Conservation (phyloP, 2,329 filamentous ascomycete species). For the Immersiporthe knoxdaviesiana region DNA sequence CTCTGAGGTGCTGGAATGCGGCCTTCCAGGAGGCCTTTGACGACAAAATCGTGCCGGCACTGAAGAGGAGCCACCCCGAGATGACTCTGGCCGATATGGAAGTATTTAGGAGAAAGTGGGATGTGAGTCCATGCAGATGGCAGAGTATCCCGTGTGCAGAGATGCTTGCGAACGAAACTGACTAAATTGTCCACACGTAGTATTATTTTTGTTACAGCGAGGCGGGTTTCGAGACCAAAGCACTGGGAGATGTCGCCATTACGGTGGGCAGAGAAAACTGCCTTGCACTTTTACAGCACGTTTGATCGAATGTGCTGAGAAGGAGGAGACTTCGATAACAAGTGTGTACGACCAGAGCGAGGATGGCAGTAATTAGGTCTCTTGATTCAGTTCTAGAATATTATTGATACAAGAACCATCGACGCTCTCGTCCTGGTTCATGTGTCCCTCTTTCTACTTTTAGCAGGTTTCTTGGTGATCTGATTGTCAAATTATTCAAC, state of each 20-base stretch:
- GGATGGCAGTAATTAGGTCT: too few relatives aligned
- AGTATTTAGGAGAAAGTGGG: slow-evolving; percentile 23
- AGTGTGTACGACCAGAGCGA: neutral
- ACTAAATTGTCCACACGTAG: too few relatives aligned
- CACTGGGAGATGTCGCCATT: slow-evolving; percentile 24
- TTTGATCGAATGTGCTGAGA: neutral
- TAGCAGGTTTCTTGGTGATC: neutral
- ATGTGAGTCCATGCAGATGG: slow-evolving; percentile 25
- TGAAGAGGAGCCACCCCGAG: slow-evolving; percentile 10
- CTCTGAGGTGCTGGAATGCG: slow-evolving; percentile 24
- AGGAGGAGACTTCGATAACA: neutral
- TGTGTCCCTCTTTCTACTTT: neutral
- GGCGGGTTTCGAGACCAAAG: slow-evolving; percentile 26
- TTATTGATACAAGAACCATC: neutral
- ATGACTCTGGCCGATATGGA: slow-evolving; percentile 22
- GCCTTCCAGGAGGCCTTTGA: slow-evolving; percentile 22
- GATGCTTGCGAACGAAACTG: too few relatives aligned
- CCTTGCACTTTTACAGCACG: slow-evolving; percentile 18
- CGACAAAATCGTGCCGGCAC: slow-evolving; percentile 20
- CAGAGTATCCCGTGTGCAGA: neutral
- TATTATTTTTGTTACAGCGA: slow-evolving; percentile 30
- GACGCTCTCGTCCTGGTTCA: neutral
- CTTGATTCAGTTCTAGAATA: neutral
- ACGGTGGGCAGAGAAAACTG: slow-evolving; percentile 29
- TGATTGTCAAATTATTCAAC: too few relatives aligned